phyloP scores from a whole-genome alignment of 1,284 basidiomycete species.

The Sporisorium graminicola region DNA sequence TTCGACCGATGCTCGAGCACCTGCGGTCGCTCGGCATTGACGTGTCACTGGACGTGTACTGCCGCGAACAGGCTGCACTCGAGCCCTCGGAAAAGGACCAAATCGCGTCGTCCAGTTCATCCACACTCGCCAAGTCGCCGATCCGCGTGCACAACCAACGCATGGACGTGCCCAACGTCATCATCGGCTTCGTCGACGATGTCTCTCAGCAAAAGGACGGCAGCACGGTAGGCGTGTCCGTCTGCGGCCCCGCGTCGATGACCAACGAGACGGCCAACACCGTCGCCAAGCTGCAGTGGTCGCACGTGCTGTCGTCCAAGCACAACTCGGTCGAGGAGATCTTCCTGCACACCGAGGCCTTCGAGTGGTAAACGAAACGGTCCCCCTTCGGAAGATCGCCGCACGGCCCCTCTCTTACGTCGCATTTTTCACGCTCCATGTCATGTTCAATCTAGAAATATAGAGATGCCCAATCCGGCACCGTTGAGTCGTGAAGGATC shows the following conservation, averaged over 20 bases:
- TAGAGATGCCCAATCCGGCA: conserved; percentile 31
- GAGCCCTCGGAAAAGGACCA: background rate
- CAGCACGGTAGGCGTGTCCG: conserved; percentile 28
- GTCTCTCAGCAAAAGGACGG: background rate
- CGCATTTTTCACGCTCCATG: background rate
- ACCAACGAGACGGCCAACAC: conserved; percentile 44
- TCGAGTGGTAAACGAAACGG: conserved; percentile 38
- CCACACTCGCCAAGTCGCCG: conserved; percentile 4
- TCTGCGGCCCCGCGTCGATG: conserved; percentile 50
- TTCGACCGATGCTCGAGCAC: conserved; percentile 30
- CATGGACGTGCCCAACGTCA: conserved; percentile 10
- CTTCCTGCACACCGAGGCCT: conserved; percentile 45
- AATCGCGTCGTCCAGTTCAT: background rate
- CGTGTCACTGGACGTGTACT: conserved; percentile 36
- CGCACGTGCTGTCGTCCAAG: conserved; percentile 22
- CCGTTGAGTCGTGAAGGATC: conserved; percentile 28
- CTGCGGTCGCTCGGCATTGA: conserved; percentile 21
- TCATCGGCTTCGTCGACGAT: conserved; percentile 14
- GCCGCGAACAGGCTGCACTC: background rate
- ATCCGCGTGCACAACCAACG: conserved; percentile 20
- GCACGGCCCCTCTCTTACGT: background rate
- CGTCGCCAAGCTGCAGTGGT: conserved; percentile 34
- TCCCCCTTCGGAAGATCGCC: background rate
- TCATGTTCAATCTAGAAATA: conserved; percentile 35
- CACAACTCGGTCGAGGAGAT: conserved; percentile 22